phyloP scores from a whole-genome alignment of 768 basidiomycete genomes.

The Boletus sensibilis region DNA sequence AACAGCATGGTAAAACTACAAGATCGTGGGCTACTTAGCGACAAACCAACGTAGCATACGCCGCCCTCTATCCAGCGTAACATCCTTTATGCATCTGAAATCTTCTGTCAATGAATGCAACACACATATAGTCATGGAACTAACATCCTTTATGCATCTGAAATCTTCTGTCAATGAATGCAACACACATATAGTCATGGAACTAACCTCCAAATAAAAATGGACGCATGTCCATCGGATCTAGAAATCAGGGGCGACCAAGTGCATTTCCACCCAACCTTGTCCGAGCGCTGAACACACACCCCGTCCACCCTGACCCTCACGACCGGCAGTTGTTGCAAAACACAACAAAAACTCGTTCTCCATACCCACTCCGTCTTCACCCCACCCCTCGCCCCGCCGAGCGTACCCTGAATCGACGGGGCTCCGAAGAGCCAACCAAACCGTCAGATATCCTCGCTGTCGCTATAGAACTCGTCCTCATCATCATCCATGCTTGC shows the following conservation, averaged over 20 bases:
- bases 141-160: constrained; percentile 10
- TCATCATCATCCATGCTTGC: constrained; percentile 71
- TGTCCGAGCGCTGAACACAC: constrained; percentile 9
- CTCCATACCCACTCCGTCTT: constrained; percentile 3
- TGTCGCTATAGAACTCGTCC: constrained; percentile 80
- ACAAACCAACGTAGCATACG: constrained; percentile 13
- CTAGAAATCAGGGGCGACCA: constrained; percentile 9
- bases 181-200: neutral
- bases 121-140: neutral
- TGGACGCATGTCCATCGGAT: constrained; percentile 12
- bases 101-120: constrained; percentile 3
- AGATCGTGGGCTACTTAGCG: constrained; percentile 25
- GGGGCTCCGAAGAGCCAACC: constrained; percentile 86
- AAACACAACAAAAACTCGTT: constrained; percentile 3
- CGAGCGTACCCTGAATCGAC: constrained; percentile 60
- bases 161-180: constrained; percentile 2
- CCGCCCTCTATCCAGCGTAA: constrained; percentile 16
- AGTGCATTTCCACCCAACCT: constrained; percentile 8
- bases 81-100: constrained; percentile 8
- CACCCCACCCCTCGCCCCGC: constrained; percentile 51
- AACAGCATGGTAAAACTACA: constrained; percentile 28
- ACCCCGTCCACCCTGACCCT: neutral
- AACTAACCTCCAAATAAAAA: constrained; percentile 24
- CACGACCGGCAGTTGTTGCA: constrained; percentile 1
- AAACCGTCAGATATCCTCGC: constrained; percentile 80